Percentiles rank a stretch among this genome's conserved stretches.
Evolutionary conservation across 2,329 filamentous ascomycete species (phyloP).

Genomic region (Colletotrichum graminicola): DNA sequence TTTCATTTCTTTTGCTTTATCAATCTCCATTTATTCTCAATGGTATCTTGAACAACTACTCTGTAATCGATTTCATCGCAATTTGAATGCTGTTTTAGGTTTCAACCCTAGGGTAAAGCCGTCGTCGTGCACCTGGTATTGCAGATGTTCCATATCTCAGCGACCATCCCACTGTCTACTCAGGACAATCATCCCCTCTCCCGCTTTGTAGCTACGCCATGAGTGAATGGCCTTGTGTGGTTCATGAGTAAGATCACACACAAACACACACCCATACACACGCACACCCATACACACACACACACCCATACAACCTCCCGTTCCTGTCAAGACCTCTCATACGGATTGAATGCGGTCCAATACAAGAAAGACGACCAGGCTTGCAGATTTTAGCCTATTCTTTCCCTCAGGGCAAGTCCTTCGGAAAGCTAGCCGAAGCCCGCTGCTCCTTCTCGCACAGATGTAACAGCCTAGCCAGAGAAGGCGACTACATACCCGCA

Average conservation of each 20-base stretch:
- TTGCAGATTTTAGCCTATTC: background rate
- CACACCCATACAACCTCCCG: background rate
- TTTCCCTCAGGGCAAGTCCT: background rate
- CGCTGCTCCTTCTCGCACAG: background rate
- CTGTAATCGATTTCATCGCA: background rate
- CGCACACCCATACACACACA: too few species aligned
- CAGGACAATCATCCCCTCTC: background rate
- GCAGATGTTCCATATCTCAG: background rate
- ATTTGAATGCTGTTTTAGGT: background rate
- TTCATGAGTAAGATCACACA: too few species aligned
- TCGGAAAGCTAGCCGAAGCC: constrained; percentile 26
- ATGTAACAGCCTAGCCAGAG: background rate
- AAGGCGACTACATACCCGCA: background rate
- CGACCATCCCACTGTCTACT: background rate
- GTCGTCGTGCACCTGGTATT: background rate
- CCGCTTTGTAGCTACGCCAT: background rate
- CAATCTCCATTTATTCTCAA: background rate
- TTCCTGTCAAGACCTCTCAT: background rate
- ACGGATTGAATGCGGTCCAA: background rate
- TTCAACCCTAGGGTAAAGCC: background rate
- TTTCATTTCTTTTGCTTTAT: background rate
- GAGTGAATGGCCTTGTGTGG: background rate
- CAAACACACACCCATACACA: too few species aligned
- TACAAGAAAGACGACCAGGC: background rate
- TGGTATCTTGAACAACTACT: background rate